Evolutionary conservation across 1,284 basidiomycete species (phyloP), one percentile per base, ranked within the genome.

Genomic region (Fereydounia khargensis): DNA sequence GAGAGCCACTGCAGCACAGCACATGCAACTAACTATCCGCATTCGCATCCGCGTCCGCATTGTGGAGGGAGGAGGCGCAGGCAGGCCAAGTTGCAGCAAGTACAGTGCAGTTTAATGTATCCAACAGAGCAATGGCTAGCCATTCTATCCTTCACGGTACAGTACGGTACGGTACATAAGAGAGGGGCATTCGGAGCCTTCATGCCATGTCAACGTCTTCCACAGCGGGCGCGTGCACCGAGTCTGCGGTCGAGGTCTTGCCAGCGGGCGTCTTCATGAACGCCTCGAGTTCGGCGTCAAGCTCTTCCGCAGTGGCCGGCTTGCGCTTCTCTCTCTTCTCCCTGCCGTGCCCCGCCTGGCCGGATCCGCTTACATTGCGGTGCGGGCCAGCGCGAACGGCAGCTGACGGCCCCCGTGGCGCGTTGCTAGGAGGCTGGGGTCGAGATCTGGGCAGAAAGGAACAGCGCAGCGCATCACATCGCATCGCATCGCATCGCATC

Each of bases 201-300:
- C 14, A 33, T 7, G 31, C 7, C 31, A 33, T 33, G 8, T 33
- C 31, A 13, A 33, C 31, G 17, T 33, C 31, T 13, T 33, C 31
- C 8, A 18, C 19, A 6, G 31, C 16, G 8, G 13, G 7, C 6
- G 31, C 31, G 17, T 33, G 31, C 5, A 33, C 19, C 16, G 31
- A 33, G 4, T n/a, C 31, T 5, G 16, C 31, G 7, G 31, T 33
- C 17, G 31, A 33, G 31, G 17, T 33, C 8, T n/a, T 18, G 16
- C 6, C 5, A 18, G 9, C 16, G 3, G 67, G 54, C 6, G 55
- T 34, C 28, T 67, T 72, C 89, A 94, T 91, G 77, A 92, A 95
- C 1, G 86, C 84, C 64, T 95, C 91, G 54, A 96, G 77, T 78
- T 96, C 91, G 71, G 84, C 85, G 77, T 96, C 92, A 45, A 96